A percentile compares a stretch with the other conserved stretches of the same genome.
These are phyloP conservation scores for Rhodotorula diobovata DNA, from an alignment of 768 basidiomycete species.

Conservation along the genomic window DNA sequence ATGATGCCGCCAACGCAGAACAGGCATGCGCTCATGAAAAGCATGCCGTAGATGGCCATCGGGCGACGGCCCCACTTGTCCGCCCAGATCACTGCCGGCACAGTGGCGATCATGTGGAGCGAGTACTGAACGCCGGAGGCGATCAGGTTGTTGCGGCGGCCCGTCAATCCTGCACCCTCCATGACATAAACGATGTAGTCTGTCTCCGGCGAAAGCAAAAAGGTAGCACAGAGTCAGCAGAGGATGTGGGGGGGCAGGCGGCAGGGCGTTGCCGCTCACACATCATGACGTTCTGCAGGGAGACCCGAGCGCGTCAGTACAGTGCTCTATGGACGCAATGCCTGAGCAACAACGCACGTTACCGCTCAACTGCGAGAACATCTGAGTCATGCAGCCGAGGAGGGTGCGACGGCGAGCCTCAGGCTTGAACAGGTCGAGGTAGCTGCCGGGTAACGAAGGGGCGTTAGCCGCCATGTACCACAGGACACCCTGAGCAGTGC, in stretches of 20 bases:
- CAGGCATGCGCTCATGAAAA: conserved; percentile 65
- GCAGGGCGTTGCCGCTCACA: no score
- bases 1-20: conserved; percentile 63
- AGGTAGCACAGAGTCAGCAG: no score
- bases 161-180: conserved; percentile 52
- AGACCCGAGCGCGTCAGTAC: no score
- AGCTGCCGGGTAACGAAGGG: no score
- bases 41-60: not conserved
- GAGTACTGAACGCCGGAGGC: conserved; percentile 64
- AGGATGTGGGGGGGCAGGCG: no score
- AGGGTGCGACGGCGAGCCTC: conserved; percentile 66
- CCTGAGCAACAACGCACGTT: not conserved
- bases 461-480: no score
- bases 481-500: no score
- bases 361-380: conserved; percentile 58
- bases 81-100: conserved; percentile 58
- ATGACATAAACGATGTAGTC: not conserved
- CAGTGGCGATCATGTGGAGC: not conserved
- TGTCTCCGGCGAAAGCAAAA: no score
- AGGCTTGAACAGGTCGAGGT: conserved; percentile 61
- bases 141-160: conserved; percentile 67
- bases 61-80: conserved; percentile 65
- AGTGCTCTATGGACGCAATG: no score
- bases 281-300: conserved; percentile 62
- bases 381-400: conserved; percentile 67